Evolutionary conservation across 2,329 filamentous ascomycete genomes (phyloP), one percentile per base, ranked within the genome.

Genomic region (Ophiostoma pallidulum): DNA sequence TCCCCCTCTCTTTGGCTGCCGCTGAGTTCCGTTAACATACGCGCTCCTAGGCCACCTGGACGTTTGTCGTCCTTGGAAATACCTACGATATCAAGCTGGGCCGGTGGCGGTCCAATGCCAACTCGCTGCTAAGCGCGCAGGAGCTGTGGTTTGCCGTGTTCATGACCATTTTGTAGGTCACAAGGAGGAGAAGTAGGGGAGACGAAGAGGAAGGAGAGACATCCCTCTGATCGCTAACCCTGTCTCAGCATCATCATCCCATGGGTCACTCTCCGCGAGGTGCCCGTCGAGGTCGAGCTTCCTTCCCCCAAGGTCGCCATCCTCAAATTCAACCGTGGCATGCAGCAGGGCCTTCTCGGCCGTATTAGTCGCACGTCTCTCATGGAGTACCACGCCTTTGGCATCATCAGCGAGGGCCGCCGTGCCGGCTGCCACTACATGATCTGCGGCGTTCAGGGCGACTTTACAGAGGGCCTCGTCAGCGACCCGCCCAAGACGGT

Each of bases 341-440:
- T 68, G 60, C 64, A 68, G 53, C 65, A 68, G 54, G 65, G 65
- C 16, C 64, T 67, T 13, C 59, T 68, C 3, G 65, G 64, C 7
- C 56, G 65, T 28, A 67, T 68, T 57, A 64, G 64, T 54, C 64
- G 65, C 35, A 66, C 64, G 4, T 67, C 64, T 4, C 59, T 68
- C 44, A 67, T 68, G 65, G 65, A 68, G 52, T 68, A 67, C 54
- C 65, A 68, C 41, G 65, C 64, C 9, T 67, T 68, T 47, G 65
- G 65, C 9, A 66, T 66, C 50, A 66, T 68, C 53, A 66, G 64
- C 55, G 64, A 66, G 53, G 64, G 64, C 19, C 59, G 57, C 8
- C 61, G 63, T 31, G 60, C 64, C 13, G 37, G 36, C 2, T 59
- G 54, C 52, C 65, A 68, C 54, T 68, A 67, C 55, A 66, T 68